phyloP scores from a whole-genome alignment of 257 asterid genomes.

The Solanum sejunctum region DNA sequence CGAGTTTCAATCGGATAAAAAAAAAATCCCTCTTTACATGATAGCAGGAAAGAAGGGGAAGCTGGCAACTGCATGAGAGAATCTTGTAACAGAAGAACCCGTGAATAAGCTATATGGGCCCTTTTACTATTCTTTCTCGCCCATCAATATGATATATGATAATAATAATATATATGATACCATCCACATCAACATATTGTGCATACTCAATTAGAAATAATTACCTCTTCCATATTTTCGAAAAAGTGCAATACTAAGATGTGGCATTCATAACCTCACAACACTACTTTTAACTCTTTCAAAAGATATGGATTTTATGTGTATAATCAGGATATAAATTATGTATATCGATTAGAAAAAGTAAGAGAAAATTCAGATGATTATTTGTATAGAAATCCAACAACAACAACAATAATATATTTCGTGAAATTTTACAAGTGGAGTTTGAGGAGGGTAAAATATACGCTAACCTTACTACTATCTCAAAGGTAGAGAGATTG shows the following conservation, averaged over 20 bases:
- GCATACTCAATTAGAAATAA: background rate
- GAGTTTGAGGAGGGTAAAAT: too few species aligned
- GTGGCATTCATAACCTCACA: background rate
- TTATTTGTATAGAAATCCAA: background rate
- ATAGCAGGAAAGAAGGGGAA: background rate
- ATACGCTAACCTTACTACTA: too few species aligned
- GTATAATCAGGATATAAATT: background rate
- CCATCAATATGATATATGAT: background rate
- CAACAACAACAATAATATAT: too few species aligned
- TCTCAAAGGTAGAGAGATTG: too few species aligned
- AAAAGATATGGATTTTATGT: background rate
- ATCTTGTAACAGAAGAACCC: constrained; percentile 22
- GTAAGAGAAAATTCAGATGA: background rate
- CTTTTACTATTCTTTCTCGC: background rate
- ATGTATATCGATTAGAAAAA: background rate
- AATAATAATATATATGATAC: background rate
- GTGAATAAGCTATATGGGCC: constrained; percentile 13
- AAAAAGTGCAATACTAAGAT: background rate
- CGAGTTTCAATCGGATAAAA: too few species aligned
- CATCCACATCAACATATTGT: background rate
- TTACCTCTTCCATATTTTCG: background rate
- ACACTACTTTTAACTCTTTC: background rate
- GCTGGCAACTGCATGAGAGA: constrained; percentile 8
- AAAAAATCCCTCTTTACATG: background rate
- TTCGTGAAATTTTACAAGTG: too few species aligned